Conservation (phyloP, 805 yeast species). For the Monosporozyma yasuniensis region DNA sequence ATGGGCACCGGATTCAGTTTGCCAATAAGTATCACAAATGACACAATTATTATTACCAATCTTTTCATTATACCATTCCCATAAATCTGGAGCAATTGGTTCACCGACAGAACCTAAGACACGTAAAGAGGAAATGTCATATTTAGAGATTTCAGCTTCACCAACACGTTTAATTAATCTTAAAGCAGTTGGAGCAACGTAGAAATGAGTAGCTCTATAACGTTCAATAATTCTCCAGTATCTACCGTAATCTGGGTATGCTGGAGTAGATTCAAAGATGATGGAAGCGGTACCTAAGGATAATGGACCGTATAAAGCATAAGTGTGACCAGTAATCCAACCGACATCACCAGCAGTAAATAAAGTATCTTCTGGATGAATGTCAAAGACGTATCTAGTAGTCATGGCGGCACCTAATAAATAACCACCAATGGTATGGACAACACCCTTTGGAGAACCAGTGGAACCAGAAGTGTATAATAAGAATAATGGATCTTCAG, state of each 20-base stretch:
- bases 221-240: conserved; percentile 94
- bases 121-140: conserved; percentile 78
- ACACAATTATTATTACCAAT: conserved; percentile 87
- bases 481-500: conserved; percentile 93
- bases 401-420: conserved; percentile 86
- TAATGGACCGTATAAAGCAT: conserved; percentile 90
- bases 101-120: conserved; percentile 97
- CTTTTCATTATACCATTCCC: conserved; percentile 96
- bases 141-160: conserved; percentile 67
- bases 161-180: conserved; percentile 89
- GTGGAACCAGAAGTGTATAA: conserved; percentile 97
- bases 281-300: conserved; percentile 82
- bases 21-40: conserved; percentile 96
- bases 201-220: conserved; percentile 86
- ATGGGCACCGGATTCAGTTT: conserved; percentile 96
- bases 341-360: conserved; percentile 99
- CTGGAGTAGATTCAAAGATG: conserved; percentile 95
- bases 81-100: conserved; percentile 94
- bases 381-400: conserved; percentile 87
- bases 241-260: conserved; percentile 89
- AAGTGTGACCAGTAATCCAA: conserved; percentile 98
- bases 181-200: conserved; percentile 97
- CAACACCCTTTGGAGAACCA: conserved; percentile 97
- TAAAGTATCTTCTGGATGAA: conserved; percentile 76
- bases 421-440: conserved; percentile 91